Percentiles rank a stretch among this genome's conserved stretches.
Conservation (phyloP, 257 asterid genomes). For the Penstemon davidsonii region DNA sequence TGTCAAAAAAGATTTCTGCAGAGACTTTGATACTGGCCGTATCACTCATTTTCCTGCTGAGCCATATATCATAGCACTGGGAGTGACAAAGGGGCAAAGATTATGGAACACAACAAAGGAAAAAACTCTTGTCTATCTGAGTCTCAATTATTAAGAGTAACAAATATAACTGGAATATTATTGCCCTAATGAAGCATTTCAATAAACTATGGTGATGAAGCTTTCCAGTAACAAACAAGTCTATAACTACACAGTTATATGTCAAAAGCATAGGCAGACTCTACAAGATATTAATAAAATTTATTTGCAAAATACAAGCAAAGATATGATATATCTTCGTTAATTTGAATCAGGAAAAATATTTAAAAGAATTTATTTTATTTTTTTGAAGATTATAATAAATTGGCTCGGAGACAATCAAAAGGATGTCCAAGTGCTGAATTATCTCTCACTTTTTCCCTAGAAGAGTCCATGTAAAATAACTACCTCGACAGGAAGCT, state of each 20-base stretch:
- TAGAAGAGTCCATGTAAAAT: conserved; percentile 28
- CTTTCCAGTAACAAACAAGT: conserved; percentile 7
- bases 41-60: not conserved
- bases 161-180: not conserved
- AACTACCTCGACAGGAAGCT: conserved; percentile 84
- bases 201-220: conserved; percentile 3
- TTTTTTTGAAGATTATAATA: not conserved
- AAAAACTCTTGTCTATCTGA: not conserved
- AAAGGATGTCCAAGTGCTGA: not conserved
- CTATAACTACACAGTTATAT: conserved; percentile 2
- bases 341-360: conserved; percentile 9
- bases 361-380: not conserved
- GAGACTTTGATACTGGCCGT: no score
- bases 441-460: conserved; percentile 14
- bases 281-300: conserved; percentile 20
- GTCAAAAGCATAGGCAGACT: not conserved
- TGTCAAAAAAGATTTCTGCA: not conserved
- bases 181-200: conserved; percentile 12
- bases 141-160: not conserved
- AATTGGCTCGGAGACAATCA: not conserved
- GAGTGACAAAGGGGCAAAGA: conserved; percentile 1
- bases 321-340: not conserved
- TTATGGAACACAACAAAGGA: not conserved
- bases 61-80: not conserved
- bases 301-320: conserved; percentile 8